Evolutionary conservation across 73 alveolate genomes (phyloP).

Genomic region (Paramecium sonneborni): DNA sequence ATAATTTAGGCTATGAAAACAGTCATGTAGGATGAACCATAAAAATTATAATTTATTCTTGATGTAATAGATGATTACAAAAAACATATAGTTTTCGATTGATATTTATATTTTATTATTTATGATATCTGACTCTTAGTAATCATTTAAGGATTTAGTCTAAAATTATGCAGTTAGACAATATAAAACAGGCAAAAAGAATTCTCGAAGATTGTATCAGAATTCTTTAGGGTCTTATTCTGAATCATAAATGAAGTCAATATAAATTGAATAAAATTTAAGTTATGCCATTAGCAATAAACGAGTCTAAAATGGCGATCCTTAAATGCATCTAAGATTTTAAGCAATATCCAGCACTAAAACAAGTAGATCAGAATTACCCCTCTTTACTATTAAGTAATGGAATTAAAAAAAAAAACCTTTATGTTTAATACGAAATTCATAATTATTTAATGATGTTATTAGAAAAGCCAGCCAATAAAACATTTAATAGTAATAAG

Average conservation of each 20-base stretch:
- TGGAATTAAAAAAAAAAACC: slow-evolving; percentile 22
- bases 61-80: slow-evolving; percentile 41
- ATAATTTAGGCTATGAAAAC: neutral
- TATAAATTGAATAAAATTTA: neutral
- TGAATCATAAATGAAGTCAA: neutral
- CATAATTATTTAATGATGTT: neutral
- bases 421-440: neutral
- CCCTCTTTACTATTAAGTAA: neutral
- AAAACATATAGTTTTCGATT: slow-evolving; percentile 42
- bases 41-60: neutral
- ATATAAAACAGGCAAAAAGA: neutral
- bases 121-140: slow-evolving; percentile 6
- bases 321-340: neutral
- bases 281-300: neutral
- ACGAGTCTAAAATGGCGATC: neutral
- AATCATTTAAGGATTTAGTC: neutral
- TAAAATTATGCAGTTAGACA: neutral
- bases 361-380: neutral
- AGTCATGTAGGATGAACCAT: neutral
- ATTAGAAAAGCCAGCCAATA: neutral
- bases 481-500: neutral
- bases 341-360: neutral
- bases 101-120: neutral
- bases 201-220: neutral
- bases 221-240: neutral